phyloP scores from a whole-genome alignment of 2,329 filamentous ascomycete species.

The Dactylellina cionopaga region DNA sequence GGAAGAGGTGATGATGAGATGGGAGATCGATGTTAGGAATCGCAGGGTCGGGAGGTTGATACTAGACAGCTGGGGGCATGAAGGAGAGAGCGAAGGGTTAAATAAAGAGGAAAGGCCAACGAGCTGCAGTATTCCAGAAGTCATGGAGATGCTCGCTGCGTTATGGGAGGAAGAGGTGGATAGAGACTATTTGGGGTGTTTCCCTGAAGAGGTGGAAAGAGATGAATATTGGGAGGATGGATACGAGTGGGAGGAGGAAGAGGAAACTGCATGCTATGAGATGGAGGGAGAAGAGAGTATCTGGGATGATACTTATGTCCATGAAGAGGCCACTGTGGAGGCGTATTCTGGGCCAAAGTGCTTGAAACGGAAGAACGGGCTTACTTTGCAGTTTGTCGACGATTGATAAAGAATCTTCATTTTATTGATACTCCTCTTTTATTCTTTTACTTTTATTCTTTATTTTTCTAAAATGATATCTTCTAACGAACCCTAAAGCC shows the following conservation, averaged over 20 bases:
- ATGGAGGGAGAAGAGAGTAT: neutral
- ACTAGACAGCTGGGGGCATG: constrained; percentile 14
- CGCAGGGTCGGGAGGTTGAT: constrained; percentile 18
- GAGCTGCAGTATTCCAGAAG: constrained; percentile 5
- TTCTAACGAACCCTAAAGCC: too few species aligned
- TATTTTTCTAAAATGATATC: too few species aligned
- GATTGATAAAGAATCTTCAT: neutral
- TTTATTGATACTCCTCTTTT: neutral
- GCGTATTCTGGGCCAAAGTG: constrained; percentile 24
- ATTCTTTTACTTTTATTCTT: too few species aligned
- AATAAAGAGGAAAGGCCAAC: neutral
- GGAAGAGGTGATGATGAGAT: constrained; percentile 17
- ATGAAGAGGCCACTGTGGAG: constrained; percentile 3
- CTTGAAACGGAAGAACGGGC: constrained; percentile 33
- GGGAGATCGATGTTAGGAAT: constrained; percentile 11
- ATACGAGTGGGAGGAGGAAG: neutral
- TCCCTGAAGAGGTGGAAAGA: constrained; percentile 1
- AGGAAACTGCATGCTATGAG: neutral
- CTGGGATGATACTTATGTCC: neutral
- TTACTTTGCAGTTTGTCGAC: neutral
- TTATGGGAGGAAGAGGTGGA: constrained; percentile 35
- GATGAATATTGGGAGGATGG: neutral
- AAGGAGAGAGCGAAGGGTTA: neutral
- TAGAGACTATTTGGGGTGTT: neutral
- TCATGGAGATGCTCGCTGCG: constrained; percentile 19